Percentiles rank a stretch among this genome's conserved stretches.
Evolutionary conservation across 805 yeast genomes (phyloP).

Genomic region (Maudiozyma pseudohumilis): DNA sequence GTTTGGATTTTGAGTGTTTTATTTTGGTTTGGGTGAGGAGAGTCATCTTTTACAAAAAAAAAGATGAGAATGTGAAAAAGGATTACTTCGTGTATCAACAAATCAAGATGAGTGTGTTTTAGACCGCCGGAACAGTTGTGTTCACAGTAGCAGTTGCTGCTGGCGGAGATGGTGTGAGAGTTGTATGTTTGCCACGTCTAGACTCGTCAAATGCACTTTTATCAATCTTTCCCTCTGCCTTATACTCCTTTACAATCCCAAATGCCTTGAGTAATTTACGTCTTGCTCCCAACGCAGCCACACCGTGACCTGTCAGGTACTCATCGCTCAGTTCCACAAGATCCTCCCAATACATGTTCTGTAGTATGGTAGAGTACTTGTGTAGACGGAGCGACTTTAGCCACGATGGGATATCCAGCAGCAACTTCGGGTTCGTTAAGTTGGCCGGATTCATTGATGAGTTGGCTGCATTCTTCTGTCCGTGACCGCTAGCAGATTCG

Average conservation of each 20-base stretch:
- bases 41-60: too few species aligned
- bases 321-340: constrained; percentile 62
- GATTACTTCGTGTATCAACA: too few species aligned
- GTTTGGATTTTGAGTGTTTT: too few species aligned
- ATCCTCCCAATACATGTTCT: constrained; percentile 67
- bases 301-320: constrained; percentile 69
- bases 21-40: too few species aligned
- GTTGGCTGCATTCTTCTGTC: constrained; percentile 3
- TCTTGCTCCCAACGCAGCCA: constrained; percentile 90
- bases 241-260: constrained; percentile 60
- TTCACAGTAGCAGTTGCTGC: too few species aligned
- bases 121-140: too few species aligned
- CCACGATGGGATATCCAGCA: constrained; percentile 86
- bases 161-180: too few species aligned
- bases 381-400: constrained; percentile 80
- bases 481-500: constrained; percentile 4
- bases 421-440: constrained; percentile 42
- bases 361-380: constrained; percentile 81
- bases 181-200: too few species aligned
- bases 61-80: too few species aligned
- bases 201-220: neutral
- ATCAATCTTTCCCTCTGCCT: constrained; percentile 32
- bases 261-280: constrained; percentile 88
- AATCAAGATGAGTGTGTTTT: too few species aligned
- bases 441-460: constrained; percentile 39